These are phyloP conservation scores for Heliamphora exappendiculata DNA, from an alignment of 148 eudicot genomes.

Conservation along the genomic window DNA sequence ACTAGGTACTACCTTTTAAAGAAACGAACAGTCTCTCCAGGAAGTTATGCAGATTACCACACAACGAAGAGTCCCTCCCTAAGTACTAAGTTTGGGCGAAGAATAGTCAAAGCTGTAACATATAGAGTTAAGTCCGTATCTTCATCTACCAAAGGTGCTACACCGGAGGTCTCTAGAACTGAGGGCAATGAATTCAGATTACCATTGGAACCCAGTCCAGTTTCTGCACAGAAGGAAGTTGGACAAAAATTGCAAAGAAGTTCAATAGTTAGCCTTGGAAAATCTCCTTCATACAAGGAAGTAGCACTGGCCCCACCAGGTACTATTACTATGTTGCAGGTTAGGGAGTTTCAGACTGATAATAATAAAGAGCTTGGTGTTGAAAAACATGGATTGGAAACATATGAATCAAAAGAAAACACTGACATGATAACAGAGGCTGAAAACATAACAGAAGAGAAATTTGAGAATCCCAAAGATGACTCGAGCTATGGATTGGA, in stretches of 20 bases:
- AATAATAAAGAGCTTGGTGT: constrained; percentile 22
- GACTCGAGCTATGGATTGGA: constrained; percentile 25
- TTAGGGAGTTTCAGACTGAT: constrained; percentile 32
- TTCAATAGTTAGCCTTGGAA: constrained; percentile 76
- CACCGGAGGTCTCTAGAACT: constrained; percentile 29
- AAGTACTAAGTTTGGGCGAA: constrained; percentile 68
- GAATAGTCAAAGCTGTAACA: constrained; percentile 63
- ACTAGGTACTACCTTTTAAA: constrained; percentile 64
- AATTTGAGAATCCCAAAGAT: constrained; percentile 24
- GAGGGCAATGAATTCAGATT: constrained; percentile 35
- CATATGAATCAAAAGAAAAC: constrained; percentile 20
- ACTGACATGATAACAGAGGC: constrained; percentile 17
- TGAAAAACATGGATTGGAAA: constrained; percentile 29
- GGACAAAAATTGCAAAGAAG: constrained; percentile 47
- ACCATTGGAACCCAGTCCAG: constrained; percentile 20
- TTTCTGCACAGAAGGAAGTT: constrained; percentile 26
- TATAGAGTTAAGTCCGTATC: constrained; percentile 88
- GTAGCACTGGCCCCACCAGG: constrained; percentile 99
- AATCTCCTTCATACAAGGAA: constrained; percentile 97
- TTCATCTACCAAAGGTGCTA: constrained; percentile 37
- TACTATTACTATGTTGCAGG: constrained; percentile 64
- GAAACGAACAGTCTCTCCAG: constrained; percentile 58
- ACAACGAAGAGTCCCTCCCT: constrained; percentile 40
- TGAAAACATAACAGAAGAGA: constrained; percentile 27
- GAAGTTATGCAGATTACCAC: constrained; percentile 54